Evolutionary conservation across 257 asterid genomes (phyloP), one percentile per base, ranked within the genome.

Genomic region (Gentiana straminea): DNA sequence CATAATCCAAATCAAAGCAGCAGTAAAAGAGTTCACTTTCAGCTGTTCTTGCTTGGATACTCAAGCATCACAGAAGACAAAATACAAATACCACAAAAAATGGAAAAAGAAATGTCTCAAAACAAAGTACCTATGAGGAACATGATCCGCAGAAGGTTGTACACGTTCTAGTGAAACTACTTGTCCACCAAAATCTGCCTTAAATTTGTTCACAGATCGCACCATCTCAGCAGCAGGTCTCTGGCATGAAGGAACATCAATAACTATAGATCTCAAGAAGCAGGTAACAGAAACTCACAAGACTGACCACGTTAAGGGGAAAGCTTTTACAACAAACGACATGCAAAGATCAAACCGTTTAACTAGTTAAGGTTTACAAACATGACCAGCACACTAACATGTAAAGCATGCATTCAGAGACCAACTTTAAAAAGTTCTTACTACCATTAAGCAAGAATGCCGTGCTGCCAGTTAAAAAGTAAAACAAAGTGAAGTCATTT

Each of bases 171-270:
- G 63, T 46, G 86, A 80, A 63, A 91, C 81, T 58, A 88, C 65
- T 41, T 87, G 81, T 62, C 93, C 97, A 64, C 98, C 98, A 67
- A 92, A 92, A 65, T 92, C 98, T 11, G 97, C 95, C 80, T 85
- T 92, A 74, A 83, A 88, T 72, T 78, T 83, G 77, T 92, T 88
- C 75, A 84, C 97, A 4, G 90, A 82, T 58, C 95, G 77, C 69
- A 88, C 66, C 94, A 92, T 73, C 80, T 92, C 98, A 58, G 78
- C 78, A 52, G 86, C 84, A 65, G 97, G 97, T 69, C 86, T 85
- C 98, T 92, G 68, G 60, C 67, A 70, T 63, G 65, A 47, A 57
- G 57, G 48, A 46, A 63, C 44, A 55, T 53, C 8, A 49, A 54
- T 32, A 12, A 45, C 60, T 33, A 9, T 48, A 35, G 35, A 46